Evolutionary conservation across 768 basidiomycete species (phyloP), one percentile per base, ranked within the genome.

Genomic region (Russula brevipes): DNA sequence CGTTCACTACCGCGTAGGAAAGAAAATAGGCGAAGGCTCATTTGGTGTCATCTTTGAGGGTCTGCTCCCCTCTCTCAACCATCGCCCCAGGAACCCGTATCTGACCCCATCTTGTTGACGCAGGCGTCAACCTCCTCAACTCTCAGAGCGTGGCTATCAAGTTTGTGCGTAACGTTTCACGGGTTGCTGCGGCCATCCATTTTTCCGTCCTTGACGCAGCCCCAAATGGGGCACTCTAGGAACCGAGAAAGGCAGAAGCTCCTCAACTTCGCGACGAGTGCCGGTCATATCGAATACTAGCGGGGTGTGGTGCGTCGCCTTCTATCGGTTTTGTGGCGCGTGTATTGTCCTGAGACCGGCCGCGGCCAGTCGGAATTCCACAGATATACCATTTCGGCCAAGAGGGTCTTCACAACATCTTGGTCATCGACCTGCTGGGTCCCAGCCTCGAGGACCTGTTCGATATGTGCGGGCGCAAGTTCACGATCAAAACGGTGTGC

Each of bases 331-430:
- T 55, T 51, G 46, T 61, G 63, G 50, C 49, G 62, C 54, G 59
- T 52, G 57, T 55, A 36, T 58, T 54, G 58, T 49, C 44, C 66
- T 39, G 62, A 68, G 50, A 50, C 14, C 41, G 66, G 54, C 63
- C 67, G 46, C 68, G 60, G 67, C 59, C 76, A 98, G 95, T 87
- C 67, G 96, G 97, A 24, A 96, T 99, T 54, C 96, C 95, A 33
- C 95, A 98, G 78, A 98, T 99, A 75, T 98, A 98, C 79, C 96
- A 99, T 77, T 99, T 98, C 74, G 97, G 97, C 53, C 95, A 98
- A 77, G 97, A 99, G 76, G 97, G 91, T 14, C 82, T 98, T 35
- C 95, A 99, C 79, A 98, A 99, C 72, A 95, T 99, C 67, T 85
- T 99, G 65, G 95, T 99, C 68, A 98, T 99, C 71, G 97, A 99